Evolutionary conservation across 108 stramenopile species (phyloP), one percentile per base, ranked within the genome.

Genomic region (Parietichytrium sp.): DNA sequence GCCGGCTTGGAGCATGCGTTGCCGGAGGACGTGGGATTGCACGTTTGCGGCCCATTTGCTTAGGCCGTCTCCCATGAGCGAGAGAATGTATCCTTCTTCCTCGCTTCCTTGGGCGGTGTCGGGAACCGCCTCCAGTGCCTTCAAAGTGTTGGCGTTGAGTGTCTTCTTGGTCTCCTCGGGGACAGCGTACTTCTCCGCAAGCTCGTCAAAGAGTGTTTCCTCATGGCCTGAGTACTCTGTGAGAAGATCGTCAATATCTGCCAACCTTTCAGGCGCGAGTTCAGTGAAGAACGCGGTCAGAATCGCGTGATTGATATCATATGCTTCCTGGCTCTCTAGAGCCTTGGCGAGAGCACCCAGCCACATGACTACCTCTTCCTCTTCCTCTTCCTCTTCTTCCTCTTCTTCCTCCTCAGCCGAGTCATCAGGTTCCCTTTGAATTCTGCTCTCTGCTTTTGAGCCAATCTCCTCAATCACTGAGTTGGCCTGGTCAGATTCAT

Each of bases 41-140:
- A 72, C 42, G 33, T 72, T 72, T 16, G 61, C 61, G 10, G 61
- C 61, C 61, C 61, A 72, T 42, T 72, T 72, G 61, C 61, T 42
- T 45, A 45, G 45, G 13, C 45, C 10, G 45, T 72, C 61, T 23
- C 29, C 25, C 61, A 72, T 72, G 38, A 72, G 33, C 23, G 38
- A 45, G 33, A 72, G 42, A 27, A 72, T 72, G 33, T 72, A 72
- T 33, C 61, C 61, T 10, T 72, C 61, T 7, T 72, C 61, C 20
- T 72, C 61, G 20, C 38, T n/a, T 6, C 42, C 61, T 33, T n/a
- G 20, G 61, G 61, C 61, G 23, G 36, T 42, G 61, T 72, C 61
- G 1, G 61, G 61, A 2, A 72, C 45, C 6, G 61, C 61, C 6
- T 42, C 61, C 42, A 72, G 20, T 6, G 61, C 61, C 0, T 42